Percentiles rank a stretch among this genome's conserved stretches.
These are phyloP conservation scores for Hypoxylon sp. DNA, from an alignment of 2,329 filamentous ascomycete genomes.

Conservation along the genomic window DNA sequence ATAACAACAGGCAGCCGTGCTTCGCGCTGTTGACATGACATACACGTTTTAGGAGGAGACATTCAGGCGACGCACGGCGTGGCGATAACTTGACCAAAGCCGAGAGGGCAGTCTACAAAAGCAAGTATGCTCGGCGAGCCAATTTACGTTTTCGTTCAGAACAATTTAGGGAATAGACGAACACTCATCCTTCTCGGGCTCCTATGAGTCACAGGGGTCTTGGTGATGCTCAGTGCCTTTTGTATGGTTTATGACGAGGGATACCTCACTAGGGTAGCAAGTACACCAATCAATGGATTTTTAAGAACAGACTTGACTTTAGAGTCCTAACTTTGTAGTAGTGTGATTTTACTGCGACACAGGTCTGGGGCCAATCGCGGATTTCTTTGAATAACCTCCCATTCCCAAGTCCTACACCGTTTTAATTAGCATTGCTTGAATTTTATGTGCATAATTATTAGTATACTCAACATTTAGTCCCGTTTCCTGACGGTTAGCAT, in stretches of 20 bases:
- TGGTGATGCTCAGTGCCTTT: slow-evolving; percentile 6
- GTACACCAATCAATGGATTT: slow-evolving; percentile 19
- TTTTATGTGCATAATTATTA: no score
- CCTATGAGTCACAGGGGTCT: slow-evolving; percentile 4
- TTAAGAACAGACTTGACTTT: no score
- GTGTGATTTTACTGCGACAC: no score
- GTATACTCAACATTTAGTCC: no score
- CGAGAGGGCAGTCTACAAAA: slow-evolving; percentile 1
- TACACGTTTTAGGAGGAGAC: slow-evolving; percentile 5
- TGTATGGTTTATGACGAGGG: slow-evolving; percentile 23
- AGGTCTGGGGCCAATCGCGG: no score
- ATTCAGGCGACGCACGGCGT: background rate
- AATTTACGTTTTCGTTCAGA: slow-evolving; percentile 12
- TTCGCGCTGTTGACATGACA: slow-evolving; percentile 7
- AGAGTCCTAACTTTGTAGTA: no score
- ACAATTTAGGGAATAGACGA: slow-evolving; percentile 22
- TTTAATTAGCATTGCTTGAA: no score
- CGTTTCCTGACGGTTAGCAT: no score
- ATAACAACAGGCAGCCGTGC: background rate
- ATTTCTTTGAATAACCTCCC: no score
- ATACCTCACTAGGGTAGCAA: slow-evolving; percentile 21
- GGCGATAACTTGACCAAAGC: background rate
- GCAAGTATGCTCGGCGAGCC: slow-evolving; percentile 11
- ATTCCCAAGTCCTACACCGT: no score
- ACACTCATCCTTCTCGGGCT: background rate